These are phyloP conservation scores for Trypanosoma melophagium DNA, from an alignment of 208 protist species.

Conservation along the genomic window DNA sequence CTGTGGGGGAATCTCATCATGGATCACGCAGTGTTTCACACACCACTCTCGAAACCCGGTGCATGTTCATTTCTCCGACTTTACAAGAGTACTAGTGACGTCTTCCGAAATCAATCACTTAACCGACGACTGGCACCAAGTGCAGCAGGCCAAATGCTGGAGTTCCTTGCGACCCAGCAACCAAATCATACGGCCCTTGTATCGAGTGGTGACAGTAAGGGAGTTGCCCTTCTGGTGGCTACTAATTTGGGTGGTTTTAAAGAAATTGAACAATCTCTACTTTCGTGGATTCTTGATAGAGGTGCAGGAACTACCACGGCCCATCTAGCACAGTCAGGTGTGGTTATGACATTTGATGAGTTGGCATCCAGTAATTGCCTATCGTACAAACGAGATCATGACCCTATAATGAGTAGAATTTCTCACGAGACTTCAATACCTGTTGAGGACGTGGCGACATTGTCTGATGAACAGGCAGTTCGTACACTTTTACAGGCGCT, in stretches of 20 bases:
- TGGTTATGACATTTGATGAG: conserved; percentile 90
- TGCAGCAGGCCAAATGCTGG: conserved; percentile 60
- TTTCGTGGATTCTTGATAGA: conserved; percentile 76
- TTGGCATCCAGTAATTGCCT: conserved; percentile 52
- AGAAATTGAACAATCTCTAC: conserved; percentile 64
- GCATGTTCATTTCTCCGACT: conserved; percentile 51
- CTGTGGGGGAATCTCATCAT: conserved; percentile 72
- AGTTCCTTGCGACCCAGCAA: conserved; percentile 47
- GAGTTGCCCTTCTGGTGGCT: conserved; percentile 73
- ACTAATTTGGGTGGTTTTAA: conserved; percentile 62
- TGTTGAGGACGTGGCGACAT: conserved; percentile 56
- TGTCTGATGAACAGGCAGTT: conserved; percentile 78
- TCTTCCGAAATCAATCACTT: conserved; percentile 72
- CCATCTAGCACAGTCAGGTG: conserved; percentile 71
- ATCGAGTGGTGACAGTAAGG: conserved; percentile 31
- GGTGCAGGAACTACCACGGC: conserved; percentile 76
- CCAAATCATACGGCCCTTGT: conserved; percentile 62
- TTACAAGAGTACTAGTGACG: conserved; percentile 67
- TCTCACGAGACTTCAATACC: conserved; percentile 39
- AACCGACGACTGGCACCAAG: conserved; percentile 57
- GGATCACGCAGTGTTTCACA: conserved; percentile 78
- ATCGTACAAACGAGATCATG: conserved; percentile 41
- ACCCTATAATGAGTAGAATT: conserved; percentile 37
- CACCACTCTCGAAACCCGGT: conserved; percentile 25
- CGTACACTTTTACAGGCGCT: conserved; percentile 67